Evolutionary conservation across 192 early-diverging fungal species (phyloP), one percentile per base, ranked within the genome.

Genomic region (Coemansia sp.): DNA sequence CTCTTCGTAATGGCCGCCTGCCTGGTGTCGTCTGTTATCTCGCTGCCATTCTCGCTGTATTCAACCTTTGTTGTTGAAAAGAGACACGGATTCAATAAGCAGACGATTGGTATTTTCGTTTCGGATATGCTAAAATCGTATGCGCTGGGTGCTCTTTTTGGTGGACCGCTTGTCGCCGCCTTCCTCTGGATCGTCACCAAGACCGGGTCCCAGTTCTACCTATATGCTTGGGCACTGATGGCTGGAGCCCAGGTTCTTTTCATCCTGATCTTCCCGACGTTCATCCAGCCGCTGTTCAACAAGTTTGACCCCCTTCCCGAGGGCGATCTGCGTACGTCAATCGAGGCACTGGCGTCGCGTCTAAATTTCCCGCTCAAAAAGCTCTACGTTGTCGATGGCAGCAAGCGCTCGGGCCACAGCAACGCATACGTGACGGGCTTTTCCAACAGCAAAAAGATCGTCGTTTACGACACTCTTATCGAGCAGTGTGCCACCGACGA

Each of bases 231-330:
- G 94, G 67, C 91, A 8, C 89, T 96, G 66, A 82, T 95, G 91
- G 78, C 91, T 15, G 74, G 67, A 6, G 86, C 91, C 69, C 88
- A 89, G 79, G 74, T 92, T 31, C 62, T 91, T 44, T 72, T 88
- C 56, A 87, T 92, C 25, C 84, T 88, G 11, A 85, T 98, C 54
- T 98, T 87, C 70, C 96, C 96, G 17, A 96, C 95, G 4, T 72
- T 95, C 34, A 96, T 98, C 74, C 95, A 97, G 63, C 96, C 96
- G n/a, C 80, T 97, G 58, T 98, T 98, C 82, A 98, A 97, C 88
- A 96, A 91, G 57, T 90, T 95, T 55, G 89, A 88, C 2, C 88
- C 95, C 15, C 83, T 98, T 13, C 84, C 86, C 4, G 88, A 91
- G 14, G 95, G 94, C 37, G 82, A 89, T 60, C 83, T 98, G 47